Evolutionary conservation across 1,284 basidiomycete genomes (phyloP).

Genomic region (Cutaneotrichosporon sp.): DNA sequence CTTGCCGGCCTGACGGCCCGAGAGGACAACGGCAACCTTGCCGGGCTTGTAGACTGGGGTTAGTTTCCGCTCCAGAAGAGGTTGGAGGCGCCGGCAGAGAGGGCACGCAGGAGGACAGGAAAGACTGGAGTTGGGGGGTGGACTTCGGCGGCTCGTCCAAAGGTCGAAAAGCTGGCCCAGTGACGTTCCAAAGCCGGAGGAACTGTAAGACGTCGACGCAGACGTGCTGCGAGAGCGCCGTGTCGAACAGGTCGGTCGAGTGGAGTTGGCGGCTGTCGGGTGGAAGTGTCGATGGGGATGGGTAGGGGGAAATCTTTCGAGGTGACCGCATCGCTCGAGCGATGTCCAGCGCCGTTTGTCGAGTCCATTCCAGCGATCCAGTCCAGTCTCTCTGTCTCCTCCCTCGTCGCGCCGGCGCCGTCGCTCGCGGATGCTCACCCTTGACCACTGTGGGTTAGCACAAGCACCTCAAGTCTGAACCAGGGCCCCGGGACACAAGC

Average conservation of each 20-base stretch:
- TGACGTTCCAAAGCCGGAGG: too few relatives aligned
- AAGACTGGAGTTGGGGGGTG: too few relatives aligned
- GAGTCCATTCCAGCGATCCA: too few relatives aligned
- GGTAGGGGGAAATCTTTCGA: background rate
- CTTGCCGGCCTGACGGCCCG: constrained; percentile 97
- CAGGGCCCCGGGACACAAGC: too few relatives aligned
- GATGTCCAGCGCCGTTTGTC: background rate
- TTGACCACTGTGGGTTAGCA: constrained; percentile 7
- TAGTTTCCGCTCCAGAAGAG: background rate
- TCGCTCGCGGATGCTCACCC: constrained; percentile 5
- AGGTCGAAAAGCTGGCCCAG: background rate
- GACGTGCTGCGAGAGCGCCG: too few relatives aligned
- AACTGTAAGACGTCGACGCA: too few relatives aligned
- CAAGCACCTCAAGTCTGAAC: background rate
- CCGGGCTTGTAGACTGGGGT: constrained; percentile 56
- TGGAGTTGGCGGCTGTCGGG: background rate
- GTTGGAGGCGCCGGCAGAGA: too few relatives aligned
- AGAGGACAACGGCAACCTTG: constrained; percentile 96
- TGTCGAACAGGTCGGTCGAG: background rate
- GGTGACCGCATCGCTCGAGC: background rate
- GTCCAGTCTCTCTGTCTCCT: background rate
- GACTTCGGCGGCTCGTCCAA: background rate
- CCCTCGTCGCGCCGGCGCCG: background rate
- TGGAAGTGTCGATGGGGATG: background rate
- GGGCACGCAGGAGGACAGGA: background rate